Evolutionary conservation across 2,329 filamentous ascomycete genomes (phyloP), one percentile per base, ranked within the genome.

Genomic region (Sclerotinia nivalis): DNA sequence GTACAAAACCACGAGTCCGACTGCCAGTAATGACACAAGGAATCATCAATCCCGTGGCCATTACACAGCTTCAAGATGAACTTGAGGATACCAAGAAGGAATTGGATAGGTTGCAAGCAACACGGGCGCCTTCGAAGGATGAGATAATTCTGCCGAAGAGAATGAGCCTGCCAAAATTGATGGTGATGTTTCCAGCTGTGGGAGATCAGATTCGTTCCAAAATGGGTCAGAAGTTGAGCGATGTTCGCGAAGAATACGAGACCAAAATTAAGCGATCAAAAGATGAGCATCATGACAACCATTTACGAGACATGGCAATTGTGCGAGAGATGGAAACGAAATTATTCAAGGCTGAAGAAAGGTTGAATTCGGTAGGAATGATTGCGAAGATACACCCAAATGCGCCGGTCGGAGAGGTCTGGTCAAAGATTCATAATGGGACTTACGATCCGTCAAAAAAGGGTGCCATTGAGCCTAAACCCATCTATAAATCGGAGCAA

Each of bases 61-160:
- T 68, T 18, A 28, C 40, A 49, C 54, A 59, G 28, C 54, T 68
- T 28, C 54, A 68, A 25, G 65, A 49, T 25, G 65, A 68, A 15
- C 43, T 68, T n/a, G 65, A 68, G n/a, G 20, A 68, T 47, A 25
- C 20, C 37, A 68, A 68, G 28, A 60, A 15, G 18, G 20, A 60
- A 34, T 28, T 54, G 5, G 34, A 66, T 28, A 37, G 10, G 37
- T 12, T 15, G 12, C 15, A n/a, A 66, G 62, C 62, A 66, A 25
- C 4, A 50, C 31, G 18, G 34, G 49, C 22, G 2, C 31, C 5
- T 37, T 52, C 31, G 6, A 40, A 54, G 25, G 47, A 65, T 43
- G 47, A 65, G 54, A 28, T 54, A 10, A 31, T 31, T 31, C 34
- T 66, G n/a, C n/a, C 34, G 18, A 43, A 37, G 20, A 28, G 15